Base-by-base conservation (phyloP, 2,329 filamentous ascomycete species). In the Scedosporium boydii region DNA sequence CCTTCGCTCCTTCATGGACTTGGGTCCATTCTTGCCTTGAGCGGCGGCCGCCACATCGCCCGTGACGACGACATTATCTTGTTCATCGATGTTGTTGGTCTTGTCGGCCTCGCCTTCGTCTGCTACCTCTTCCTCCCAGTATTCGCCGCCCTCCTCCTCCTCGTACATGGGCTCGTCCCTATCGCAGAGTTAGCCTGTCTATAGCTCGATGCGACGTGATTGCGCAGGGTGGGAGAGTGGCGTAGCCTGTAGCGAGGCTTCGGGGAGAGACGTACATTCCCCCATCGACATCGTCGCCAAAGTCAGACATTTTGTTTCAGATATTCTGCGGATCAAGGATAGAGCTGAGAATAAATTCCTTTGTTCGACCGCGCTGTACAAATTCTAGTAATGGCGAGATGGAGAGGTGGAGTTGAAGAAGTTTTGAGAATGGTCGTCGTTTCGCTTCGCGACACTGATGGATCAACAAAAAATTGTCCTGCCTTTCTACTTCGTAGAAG, bases 1-100 rank as follows among this genome's bases (percentile, higher is more conserved):
- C 78, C 91, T 96, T 84, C 96, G 97, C 77, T 93, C 84, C 72
- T 86, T 87, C 70, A 82, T 77, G 58, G 80, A 79, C 71, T 82
- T 83, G 61, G 84, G 81, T 68, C 74, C 78, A 62, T 76, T 76
- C 72, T 81, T 83, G 63, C 77, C 74, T 63, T 77, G 77, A 71
- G 81, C 82, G 41, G 84, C 76, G 26, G 85, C 85, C 38, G 82
- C 80, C 18, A 84, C 82, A 70, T 88, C 86, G 68, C 85, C 85
- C 16, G 84, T 82, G 58, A 82, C 72, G 64, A 88, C 77, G 9
- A 87, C 78, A 66, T 86, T 81, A 67, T 85, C 82, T 41, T 84
- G 81, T 61, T 85, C 83, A 18, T 80, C 80, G 58, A 80, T 82
- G 62, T 82, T 76, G 61, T 82, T 76, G 61, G 78, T 78, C 41